phyloP scores from a whole-genome alignment of 306 rosid genomes.

The Chamaecrista fasciculata region DNA sequence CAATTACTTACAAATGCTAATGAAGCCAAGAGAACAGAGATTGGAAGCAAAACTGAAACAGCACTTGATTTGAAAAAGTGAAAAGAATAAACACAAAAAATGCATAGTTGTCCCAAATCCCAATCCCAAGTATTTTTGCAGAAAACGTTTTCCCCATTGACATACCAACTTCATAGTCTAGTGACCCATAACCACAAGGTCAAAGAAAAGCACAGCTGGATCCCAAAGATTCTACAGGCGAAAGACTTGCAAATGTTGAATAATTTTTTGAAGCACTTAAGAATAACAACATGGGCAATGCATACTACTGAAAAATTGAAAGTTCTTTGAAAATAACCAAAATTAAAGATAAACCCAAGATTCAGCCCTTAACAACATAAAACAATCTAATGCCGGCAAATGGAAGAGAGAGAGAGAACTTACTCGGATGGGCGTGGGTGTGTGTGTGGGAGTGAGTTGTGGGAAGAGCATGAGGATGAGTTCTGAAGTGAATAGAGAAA shows the following conservation, averaged over 20 bases:
- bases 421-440: constrained; percentile 33
- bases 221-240: not conserved
- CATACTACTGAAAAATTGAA: not conserved
- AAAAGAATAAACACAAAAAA: not conserved
- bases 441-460: constrained; percentile 21
- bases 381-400: not conserved
- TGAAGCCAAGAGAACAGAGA: not conserved
- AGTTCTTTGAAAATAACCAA: not conserved
- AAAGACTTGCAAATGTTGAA: not conserved
- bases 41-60: not conserved
- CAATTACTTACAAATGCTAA: not conserved
- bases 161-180: not conserved
- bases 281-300: not conserved
- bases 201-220: not conserved
- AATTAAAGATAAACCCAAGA: not conserved
- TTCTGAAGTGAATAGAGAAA: constrained; percentile 49
- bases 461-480: constrained; percentile 27
- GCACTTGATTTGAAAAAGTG: not conserved
- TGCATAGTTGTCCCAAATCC: not conserved
- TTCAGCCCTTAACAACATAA: not conserved
- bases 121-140: no score
- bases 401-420: constrained; percentile 9
- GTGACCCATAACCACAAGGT: not conserved
- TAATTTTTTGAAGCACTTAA: not conserved
- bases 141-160: no score